Evolutionary conservation across 495 filamentous ascomycete genomes (phyloP), one percentile per base, ranked within the genome.

Genomic region (Platismatia glauca): DNA sequence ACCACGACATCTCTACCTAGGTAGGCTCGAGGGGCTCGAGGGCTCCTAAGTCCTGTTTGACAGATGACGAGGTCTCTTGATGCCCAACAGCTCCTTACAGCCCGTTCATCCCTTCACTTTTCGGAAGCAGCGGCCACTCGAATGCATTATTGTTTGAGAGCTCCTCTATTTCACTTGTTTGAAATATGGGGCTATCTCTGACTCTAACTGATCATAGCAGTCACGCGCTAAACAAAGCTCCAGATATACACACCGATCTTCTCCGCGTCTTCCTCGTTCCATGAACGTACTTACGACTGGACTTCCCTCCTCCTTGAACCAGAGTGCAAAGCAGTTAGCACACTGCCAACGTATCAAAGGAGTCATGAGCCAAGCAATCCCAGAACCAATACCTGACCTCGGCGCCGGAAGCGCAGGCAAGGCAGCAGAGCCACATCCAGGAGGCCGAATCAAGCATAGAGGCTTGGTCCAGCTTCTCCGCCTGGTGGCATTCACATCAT

Each of bases 381-480:
- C 68, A 29, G 62, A 62, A 38, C 63, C 69, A 27, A 38, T 66
- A 52, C 68, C 68, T 44, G 63, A 69, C 57, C 48, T 71, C 18
- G 65, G 67, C 27, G 68, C 66, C 46, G 69, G 66, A 29, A 59
- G 31, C n/a, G 61, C 34, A 43, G 60, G 67, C 60, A 68, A 72
- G 63, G 70, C 71, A n/a, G 31, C 63, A 39, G 76, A 77, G 61
- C 77, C 73, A 57, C 86, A 89, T 69, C 85, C 86, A 12, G 85
- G 78, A 13, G 86, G 84, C 9, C 78, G 81, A 56, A 77, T 87
- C 52, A 87, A 87, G 69, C 84, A 94, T 80, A 84, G 86, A 43
- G 73, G 80, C 41, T 71, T 80, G 16, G 80, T 82, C 65, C 88
- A 92, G 64, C 41, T 86, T 22, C 60, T 89, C 9, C 83, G 90